These are phyloP conservation scores for Benincasa hispida DNA, from an alignment of 306 rosid species.

Conservation along the genomic window DNA sequence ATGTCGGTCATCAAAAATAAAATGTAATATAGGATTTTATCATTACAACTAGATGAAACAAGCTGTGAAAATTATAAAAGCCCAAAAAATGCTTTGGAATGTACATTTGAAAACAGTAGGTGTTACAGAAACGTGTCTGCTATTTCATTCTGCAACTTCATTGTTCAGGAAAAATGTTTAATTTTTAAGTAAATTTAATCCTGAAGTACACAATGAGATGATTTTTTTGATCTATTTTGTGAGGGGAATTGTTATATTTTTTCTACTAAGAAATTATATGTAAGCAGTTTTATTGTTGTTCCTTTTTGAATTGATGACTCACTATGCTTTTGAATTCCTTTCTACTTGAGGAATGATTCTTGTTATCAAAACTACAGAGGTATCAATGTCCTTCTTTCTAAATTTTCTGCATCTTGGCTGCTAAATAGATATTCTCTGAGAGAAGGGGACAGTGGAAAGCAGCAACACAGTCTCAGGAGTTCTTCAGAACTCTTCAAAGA, in stretches of 20 bases:
- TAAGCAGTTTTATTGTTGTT: not conserved
- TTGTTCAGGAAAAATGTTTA: not conserved
- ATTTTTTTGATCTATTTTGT: not conserved
- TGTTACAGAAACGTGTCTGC: not conserved
- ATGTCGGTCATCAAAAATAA: not conserved
- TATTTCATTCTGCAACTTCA: not conserved
- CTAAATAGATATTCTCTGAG: slow-evolving; percentile 75
- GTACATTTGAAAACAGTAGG: not conserved
- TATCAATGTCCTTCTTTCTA: not conserved
- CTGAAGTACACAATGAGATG: not conserved
- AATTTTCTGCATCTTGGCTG: slow-evolving; percentile 10
- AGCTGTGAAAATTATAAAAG: not conserved
- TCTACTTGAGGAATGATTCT: not conserved
- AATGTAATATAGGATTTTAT: not conserved
- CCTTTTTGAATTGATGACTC: not conserved
- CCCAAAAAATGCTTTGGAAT: not conserved
- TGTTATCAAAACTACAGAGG: not conserved
- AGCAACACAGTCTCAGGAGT: slow-evolving; percentile 90
- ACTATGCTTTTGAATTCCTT: not conserved
- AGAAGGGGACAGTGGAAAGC: slow-evolving; percentile 98
- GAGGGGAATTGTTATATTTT: not conserved
- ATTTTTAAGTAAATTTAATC: not conserved
- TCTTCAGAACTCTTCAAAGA: slow-evolving; percentile 82
- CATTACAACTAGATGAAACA: not conserved
- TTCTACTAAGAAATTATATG: not conserved